These are phyloP conservation scores for Macrolepiota albuminosa DNA, from an alignment of 768 basidiomycete species.

Conservation along the genomic window DNA sequence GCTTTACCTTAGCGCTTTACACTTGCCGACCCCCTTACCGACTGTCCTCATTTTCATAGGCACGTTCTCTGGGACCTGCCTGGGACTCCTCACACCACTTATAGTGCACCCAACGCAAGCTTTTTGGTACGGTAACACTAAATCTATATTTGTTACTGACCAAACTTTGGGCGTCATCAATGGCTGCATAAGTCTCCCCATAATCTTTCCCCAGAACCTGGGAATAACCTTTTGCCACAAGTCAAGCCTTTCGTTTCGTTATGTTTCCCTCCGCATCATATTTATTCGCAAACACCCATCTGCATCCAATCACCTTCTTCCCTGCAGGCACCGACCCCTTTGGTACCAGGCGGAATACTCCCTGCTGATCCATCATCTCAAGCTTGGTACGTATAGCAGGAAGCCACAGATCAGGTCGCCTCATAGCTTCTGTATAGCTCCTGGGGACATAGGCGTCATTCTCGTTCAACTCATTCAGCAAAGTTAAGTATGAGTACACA, in stretches of 20 bases:
- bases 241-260: background rate
- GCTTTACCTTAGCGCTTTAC: too few species aligned
- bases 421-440: background rate
- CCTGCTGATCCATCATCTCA: background rate
- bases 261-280: background rate
- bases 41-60: too few species aligned
- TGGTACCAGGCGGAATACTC: background rate
- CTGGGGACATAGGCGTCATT: too few species aligned
- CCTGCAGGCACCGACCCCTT: background rate
- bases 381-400: background rate
- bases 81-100: too few species aligned
- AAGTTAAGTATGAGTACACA: too few species aligned
- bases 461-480: too few species aligned
- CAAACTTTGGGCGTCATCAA: too few species aligned
- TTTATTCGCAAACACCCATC: background rate
- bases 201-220: background rate
- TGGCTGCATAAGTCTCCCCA: background rate
- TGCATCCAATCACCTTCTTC: background rate
- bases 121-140: too few species aligned
- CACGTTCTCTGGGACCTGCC: too few species aligned
- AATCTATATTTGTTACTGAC: too few species aligned
- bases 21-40: too few species aligned
- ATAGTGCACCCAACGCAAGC: too few species aligned
- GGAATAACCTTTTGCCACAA: background rate
- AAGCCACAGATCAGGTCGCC: background rate